Conservation (phyloP, 2,329 filamentous ascomycete species). For the Cordyceps cicadae region DNA sequence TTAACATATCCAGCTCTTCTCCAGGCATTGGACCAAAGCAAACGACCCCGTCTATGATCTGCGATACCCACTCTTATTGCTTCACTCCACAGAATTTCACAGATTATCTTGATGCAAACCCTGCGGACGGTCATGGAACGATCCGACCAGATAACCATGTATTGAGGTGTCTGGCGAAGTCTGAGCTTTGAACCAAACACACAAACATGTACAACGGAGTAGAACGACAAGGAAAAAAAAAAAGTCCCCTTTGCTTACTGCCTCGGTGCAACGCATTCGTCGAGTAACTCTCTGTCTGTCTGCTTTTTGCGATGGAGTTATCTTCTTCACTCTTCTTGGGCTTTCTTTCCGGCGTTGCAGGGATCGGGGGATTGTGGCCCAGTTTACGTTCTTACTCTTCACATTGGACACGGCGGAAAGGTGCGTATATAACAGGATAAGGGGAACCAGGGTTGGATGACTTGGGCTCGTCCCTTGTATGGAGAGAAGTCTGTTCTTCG, state of each 20-base stretch:
- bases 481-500: neutral
- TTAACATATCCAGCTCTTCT: neutral
- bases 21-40: neutral
- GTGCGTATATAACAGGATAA: neutral
- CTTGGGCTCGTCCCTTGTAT: neutral
- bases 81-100: neutral
- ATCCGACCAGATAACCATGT: neutral
- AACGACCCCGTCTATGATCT: neutral
- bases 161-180: neutral
- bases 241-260: neutral
- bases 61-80: neutral
- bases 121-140: neutral
- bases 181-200: neutral
- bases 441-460: neutral
- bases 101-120: neutral
- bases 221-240: neutral
- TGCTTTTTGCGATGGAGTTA: too few relatives aligned
- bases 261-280: neutral
- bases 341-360: constrained; percentile 1
- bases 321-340: neutral
- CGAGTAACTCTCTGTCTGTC: too few relatives aligned
- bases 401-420: neutral
- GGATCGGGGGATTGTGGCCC: neutral
- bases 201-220: neutral
- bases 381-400: neutral